A percentile compares a stretch with the other conserved stretches of the same genome.
phyloP scores from a whole-genome alignment of 768 basidiomycete species.

The Mycena maculata region DNA sequence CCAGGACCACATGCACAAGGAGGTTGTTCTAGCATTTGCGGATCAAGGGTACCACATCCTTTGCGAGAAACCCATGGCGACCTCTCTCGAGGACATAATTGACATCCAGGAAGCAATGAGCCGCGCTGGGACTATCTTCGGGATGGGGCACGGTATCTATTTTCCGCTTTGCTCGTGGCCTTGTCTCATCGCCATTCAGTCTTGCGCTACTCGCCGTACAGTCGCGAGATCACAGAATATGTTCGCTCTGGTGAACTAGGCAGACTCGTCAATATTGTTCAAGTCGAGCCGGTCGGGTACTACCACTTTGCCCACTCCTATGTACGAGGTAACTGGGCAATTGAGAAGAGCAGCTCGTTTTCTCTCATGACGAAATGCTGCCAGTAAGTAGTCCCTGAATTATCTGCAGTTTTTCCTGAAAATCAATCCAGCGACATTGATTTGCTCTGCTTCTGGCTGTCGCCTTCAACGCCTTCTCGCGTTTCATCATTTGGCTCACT shows the following conservation, averaged over 20 bases:
- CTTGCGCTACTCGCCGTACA: conserved; percentile 89
- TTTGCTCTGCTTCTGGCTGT: conserved; percentile 81
- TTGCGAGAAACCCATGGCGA: conserved; percentile 95
- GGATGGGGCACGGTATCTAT: conserved; percentile 81
- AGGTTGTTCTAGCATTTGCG: conserved; percentile 80
- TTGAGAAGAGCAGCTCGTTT: conserved; percentile 77
- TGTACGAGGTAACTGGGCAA: conserved; percentile 85
- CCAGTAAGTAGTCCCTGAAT: conserved; percentile 67
- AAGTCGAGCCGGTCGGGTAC: conserved; percentile 88
- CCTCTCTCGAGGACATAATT: conserved; percentile 75
- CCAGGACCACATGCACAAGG: conserved; percentile 82
- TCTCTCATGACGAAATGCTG: conserved; percentile 91
- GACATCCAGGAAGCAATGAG: conserved; percentile 79
- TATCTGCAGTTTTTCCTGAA: conserved; percentile 15
- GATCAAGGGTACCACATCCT: conserved; percentile 88
- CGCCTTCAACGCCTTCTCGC: conserved; percentile 69
- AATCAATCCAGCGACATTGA: conserved; percentile 78
- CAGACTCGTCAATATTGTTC: conserved; percentile 83
- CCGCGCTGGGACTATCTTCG: conserved; percentile 80
- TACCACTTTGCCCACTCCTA: conserved; percentile 93
- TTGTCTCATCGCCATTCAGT: conserved; percentile 56
- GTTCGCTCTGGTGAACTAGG: conserved; percentile 80
- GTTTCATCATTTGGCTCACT: conserved; percentile 91
- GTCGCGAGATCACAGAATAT: conserved; percentile 72
- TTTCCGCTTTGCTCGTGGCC: background rate